Evolutionary conservation across 148 eudicot species (phyloP).

Genomic region (Drosera capensis): DNA sequence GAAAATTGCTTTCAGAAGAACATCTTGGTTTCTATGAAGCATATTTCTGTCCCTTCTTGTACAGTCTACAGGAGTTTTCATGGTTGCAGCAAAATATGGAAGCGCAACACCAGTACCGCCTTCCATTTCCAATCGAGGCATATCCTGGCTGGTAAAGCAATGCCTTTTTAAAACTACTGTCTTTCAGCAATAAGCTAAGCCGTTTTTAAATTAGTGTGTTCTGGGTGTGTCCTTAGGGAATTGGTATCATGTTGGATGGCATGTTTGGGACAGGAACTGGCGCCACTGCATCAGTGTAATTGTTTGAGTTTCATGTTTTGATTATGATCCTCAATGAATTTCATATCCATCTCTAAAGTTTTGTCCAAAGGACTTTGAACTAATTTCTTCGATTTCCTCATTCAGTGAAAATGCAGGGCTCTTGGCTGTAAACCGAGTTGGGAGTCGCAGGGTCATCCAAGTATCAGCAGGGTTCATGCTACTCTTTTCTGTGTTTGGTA

Average conservation of each 20-base stretch:
- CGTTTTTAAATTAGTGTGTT: background rate
- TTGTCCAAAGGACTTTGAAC: background rate
- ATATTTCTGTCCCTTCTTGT: background rate
- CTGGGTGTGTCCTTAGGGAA: constrained; percentile 30
- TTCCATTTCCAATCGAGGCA: constrained; percentile 65
- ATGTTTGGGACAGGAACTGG: constrained; percentile 57
- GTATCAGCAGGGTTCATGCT: constrained; percentile 78
- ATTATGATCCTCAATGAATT: background rate
- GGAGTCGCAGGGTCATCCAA: constrained; percentile 77
- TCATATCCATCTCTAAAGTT: background rate
- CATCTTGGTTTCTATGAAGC: too few species aligned
- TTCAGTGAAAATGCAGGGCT: constrained; percentile 77
- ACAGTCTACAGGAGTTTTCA: constrained; percentile 84
- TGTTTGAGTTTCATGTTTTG: background rate
- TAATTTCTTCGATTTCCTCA: background rate
- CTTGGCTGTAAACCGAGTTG: constrained; percentile 61
- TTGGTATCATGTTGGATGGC: constrained; percentile 60
- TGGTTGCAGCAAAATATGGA: constrained; percentile 52
- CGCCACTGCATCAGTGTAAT: constrained; percentile 82
- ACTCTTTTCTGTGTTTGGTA: constrained; percentile 78
- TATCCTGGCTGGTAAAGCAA: constrained; percentile 62
- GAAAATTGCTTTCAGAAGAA: background rate
- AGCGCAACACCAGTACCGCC: constrained; percentile 78
- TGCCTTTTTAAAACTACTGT: background rate
- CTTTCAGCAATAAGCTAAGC: background rate